Percentiles rank a stretch among this genome's conserved stretches.
Evolutionary conservation across 768 basidiomycete species (phyloP).

Genomic region (Tylopilus vinaceipallidus): DNA sequence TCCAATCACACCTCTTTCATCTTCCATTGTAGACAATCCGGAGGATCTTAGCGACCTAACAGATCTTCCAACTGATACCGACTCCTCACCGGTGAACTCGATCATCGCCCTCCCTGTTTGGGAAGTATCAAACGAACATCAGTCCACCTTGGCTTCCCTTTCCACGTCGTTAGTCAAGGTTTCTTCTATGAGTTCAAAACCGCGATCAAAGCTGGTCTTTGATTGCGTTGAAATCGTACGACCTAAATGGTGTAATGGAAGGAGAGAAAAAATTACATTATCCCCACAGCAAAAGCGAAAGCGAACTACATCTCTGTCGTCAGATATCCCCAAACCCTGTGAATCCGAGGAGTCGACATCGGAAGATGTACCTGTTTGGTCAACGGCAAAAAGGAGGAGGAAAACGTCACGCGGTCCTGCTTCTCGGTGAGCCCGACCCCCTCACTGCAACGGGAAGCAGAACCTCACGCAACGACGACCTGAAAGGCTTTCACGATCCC

Average conservation of each 20-base stretch:
- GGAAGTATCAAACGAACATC: background rate
- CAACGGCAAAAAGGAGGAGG: constrained; percentile 16
- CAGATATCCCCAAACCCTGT: background rate
- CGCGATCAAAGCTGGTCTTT: constrained; percentile 19
- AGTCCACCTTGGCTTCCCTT: background rate
- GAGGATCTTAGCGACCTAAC: constrained; percentile 29
- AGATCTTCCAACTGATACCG: constrained; percentile 26
- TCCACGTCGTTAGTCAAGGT: background rate
- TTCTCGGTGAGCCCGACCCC: constrained; percentile 31
- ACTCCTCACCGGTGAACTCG: constrained; percentile 11
- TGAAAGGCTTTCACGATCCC: constrained; percentile 20
- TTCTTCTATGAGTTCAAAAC: background rate
- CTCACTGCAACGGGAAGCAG: constrained; percentile 31
- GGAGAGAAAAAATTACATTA: background rate
- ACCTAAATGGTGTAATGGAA: constrained; percentile 9
- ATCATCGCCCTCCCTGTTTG: background rate
- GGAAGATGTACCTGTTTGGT: background rate
- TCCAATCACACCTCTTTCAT: background rate
- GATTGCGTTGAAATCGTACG: constrained; percentile 23
- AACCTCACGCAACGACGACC: constrained; percentile 25
- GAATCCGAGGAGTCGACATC: background rate
- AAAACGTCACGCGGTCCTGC: constrained; percentile 20
- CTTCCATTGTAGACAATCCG: constrained; percentile 6
- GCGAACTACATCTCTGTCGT: background rate
- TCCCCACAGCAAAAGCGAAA: constrained; percentile 16